phyloP scores from a whole-genome alignment of 2,329 filamentous ascomycete species.

The Alternaria sp. region DNA sequence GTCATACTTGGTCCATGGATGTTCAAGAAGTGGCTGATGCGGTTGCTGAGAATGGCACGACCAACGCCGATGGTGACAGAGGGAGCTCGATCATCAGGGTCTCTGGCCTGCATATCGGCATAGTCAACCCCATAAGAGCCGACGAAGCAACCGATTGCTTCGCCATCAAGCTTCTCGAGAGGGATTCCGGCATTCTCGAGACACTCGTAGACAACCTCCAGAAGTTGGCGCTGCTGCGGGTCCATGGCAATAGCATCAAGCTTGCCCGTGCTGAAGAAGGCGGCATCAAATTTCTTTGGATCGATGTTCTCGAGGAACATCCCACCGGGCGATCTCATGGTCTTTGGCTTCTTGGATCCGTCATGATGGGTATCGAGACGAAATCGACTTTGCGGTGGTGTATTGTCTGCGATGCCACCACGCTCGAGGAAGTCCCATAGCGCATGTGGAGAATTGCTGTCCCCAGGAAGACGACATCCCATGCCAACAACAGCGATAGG shows the following conservation, averaged over 20 bases:
- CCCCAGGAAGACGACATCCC: too few relatives aligned
- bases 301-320: conserved; percentile 18
- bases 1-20: conserved; percentile 23
- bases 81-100: neutral
- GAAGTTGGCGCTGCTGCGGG: conserved; percentile 22
- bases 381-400: neutral
- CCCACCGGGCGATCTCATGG: conserved; percentile 41
- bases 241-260: conserved; percentile 20
- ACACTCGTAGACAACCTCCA: conserved; percentile 25
- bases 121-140: neutral
- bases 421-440: too few relatives aligned
- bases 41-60: conserved; percentile 19
- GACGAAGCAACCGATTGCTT: conserved; percentile 9
- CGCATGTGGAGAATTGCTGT: too few relatives aligned
- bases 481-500: too few relatives aligned
- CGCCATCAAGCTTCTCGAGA: neutral
- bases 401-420: neutral
- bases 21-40: conserved; percentile 29
- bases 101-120: neutral
- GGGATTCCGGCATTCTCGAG: conserved; percentile 17
- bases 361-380: conserved; percentile 7
- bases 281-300: conserved; percentile 14
- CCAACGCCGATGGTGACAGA: neutral
- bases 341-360: conserved; percentile 25
- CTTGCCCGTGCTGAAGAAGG: conserved; percentile 17